Base-by-base conservation (phyloP, 2,329 filamentous ascomycete genomes). In the Sporothrix curviconia region DNA sequence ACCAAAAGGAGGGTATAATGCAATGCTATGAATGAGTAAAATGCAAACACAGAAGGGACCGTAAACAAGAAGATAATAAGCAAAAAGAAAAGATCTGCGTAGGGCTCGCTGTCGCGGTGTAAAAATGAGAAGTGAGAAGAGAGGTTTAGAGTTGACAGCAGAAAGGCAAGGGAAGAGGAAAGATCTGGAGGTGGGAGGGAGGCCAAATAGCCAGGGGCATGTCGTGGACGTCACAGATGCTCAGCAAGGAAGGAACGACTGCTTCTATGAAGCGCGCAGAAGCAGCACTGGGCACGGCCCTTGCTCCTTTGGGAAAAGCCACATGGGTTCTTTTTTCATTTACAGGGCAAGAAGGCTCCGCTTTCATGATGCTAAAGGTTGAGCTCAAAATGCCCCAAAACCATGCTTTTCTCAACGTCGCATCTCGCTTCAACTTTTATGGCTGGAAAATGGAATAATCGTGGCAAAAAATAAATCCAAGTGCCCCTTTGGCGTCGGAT, bases 11-110 rank as follows among this genome's bases (percentile, higher is more conserved):
- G 47, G 49, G 32, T 51, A 51, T 51, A 51, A 28, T 28, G 34
- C 49, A 28, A 17, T 51, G 49, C 49, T 51, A 51, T 39, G 19
- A 51, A 51, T 53, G 37, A 34, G 22, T 22, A n/a, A 53, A 40
- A 53, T 53, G 50, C 36, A 53, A 17, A 40, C 19, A 51, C n/a
- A n/a, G n/a, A n/a, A n/a, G n/a, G n/a, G n/a, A n/a, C n/a, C n/a
- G n/a, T n/a, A n/a, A n/a, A n/a, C n/a, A n/a, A n/a, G 14, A n/a
- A 7, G 22, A 36, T 28, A 51, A 8, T 32, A 28, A 40, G 37
- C 11, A 14, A 9, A 52, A 30, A 17, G 25, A 24, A 25, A 24
- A 43, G 39, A 52, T 30, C 36, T 22, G 49, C 36, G 14, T 15
- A 40, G 47, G 37, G 50, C n/a, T 12, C 34, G 24, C 22, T 9